phyloP scores from a whole-genome alignment of 2,329 filamentous ascomycete genomes.

The Podosphaera leucotricha region DNA sequence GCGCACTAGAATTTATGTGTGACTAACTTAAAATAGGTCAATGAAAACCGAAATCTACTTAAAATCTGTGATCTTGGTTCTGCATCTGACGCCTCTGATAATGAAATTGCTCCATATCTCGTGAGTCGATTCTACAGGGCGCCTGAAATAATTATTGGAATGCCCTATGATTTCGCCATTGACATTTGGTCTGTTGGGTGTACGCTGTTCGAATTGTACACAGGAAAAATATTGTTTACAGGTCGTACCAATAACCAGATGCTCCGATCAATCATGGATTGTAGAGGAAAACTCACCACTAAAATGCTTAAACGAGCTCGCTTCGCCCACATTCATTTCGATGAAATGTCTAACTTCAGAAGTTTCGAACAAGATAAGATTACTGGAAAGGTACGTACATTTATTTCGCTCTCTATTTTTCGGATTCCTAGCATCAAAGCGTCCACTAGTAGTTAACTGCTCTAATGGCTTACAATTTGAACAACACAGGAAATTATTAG shows the following conservation, averaged over 20 bases:
- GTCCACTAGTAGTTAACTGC: too few relatives aligned
- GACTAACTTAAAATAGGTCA: conserved; percentile 26
- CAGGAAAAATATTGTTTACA: conserved; percentile 89
- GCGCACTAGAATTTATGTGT: background rate
- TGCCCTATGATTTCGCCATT: conserved; percentile 80
- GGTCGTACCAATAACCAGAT: conserved; percentile 96
- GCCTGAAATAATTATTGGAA: conserved; percentile 91
- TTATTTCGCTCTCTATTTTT: too few relatives aligned
- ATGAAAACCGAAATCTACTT: conserved; percentile 58
- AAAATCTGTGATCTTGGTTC: conserved; percentile 95
- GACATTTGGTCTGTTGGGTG: conserved; percentile 98
- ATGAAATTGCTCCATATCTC: conserved; percentile 80
- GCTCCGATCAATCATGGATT: conserved; percentile 89
- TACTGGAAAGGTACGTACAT: conserved; percentile 44
- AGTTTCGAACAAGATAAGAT: conserved; percentile 72
- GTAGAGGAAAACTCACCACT: conserved; percentile 71
- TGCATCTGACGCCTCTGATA: conserved; percentile 77
- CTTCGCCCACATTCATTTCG: conserved; percentile 56
- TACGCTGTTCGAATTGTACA: conserved; percentile 90
- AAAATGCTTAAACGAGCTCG: conserved; percentile 72
- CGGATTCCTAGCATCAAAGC: too few relatives aligned
- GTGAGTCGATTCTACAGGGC: conserved; percentile 95
- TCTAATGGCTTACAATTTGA: too few relatives aligned
- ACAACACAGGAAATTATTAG: conserved; percentile 35
- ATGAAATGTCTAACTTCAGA: conserved; percentile 61